Evolutionary conservation across 257 asterid genomes (phyloP), one percentile per base, ranked within the genome.

Genomic region (Penstemon davidsonii): DNA sequence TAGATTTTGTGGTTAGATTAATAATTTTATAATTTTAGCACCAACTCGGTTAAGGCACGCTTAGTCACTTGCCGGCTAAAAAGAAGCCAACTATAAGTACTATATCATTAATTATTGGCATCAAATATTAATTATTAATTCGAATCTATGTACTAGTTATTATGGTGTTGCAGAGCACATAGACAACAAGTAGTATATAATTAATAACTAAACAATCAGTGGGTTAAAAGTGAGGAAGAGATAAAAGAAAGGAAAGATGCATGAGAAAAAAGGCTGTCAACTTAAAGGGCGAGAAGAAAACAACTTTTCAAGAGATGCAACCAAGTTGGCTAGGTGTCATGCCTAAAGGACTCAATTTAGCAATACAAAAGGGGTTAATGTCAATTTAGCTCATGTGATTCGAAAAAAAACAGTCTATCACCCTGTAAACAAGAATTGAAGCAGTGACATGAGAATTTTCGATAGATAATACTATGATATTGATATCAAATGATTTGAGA

Each of bases 31-130:
- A 25, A 25, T 25, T 25, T 68, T 69, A 74, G 67, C 52, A 69
- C 67, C 68, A 68, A 56, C 66, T 68, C 13, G 58, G 49, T 47
- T 61, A 67, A 46, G 57, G 68, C 52, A 73, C 19, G 78, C 70
- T 43, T 47, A 69, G 51, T 64, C 72, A 66, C 54, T 75, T 79
- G 84, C 87, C 86, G 81, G 84, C 71, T 79, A 64, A 80, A 68
- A 73, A 66, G 81, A 80, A 73, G 83, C 84, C 82, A 68, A 68
- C 47, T 19, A 42, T 73, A 59, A 59, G 33, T 25, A 57, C 3
- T 19, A 36, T 57, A 19, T 39, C 46, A 9, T 36, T 8, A 8
- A 25, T 25, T 58, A 45, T 13, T 52, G 37, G 7, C 59, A n/a
- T 8, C 39, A 43, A 42, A 19, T 56, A 19, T 57, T 47, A 33